Percentiles rank a stretch among this genome's conserved stretches.
phyloP scores from a whole-genome alignment of 768 basidiomycete genomes.

The Pisolithus tinctorius region DNA sequence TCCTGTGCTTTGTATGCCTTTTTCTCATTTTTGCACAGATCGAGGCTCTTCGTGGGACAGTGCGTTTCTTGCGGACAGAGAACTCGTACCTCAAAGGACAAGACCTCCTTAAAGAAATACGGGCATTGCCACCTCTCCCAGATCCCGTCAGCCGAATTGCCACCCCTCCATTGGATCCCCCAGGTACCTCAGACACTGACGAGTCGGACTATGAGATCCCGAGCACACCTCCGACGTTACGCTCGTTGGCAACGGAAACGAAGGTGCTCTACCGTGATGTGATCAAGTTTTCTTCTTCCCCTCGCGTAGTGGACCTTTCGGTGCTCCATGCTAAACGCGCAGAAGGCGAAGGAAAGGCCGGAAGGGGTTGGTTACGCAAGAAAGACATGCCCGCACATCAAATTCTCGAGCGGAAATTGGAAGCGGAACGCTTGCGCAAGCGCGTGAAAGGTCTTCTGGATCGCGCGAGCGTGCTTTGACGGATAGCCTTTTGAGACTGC shows the following conservation, averaged over 20 bases:
- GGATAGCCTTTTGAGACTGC: no score
- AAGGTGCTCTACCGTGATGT: conserved; percentile 88
- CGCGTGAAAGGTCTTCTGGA: conserved; percentile 68
- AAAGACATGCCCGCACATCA: conserved; percentile 80
- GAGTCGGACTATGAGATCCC: conserved; percentile 50
- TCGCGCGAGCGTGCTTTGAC: conserved; percentile 37
- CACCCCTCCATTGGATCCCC: conserved; percentile 65
- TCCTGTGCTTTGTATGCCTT: not conserved
- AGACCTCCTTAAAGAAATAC: conserved; percentile 80
- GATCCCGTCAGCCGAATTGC: conserved; percentile 40
- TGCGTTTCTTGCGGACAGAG: conserved; percentile 89
- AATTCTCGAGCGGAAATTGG: conserved; percentile 66
- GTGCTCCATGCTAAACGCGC: conserved; percentile 45
- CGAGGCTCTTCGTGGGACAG: conserved; percentile 83
- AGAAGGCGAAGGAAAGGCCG: conserved; percentile 37
- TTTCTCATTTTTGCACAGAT: conserved; percentile 43
- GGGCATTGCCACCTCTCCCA: conserved; percentile 61
- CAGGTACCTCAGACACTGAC: conserved; percentile 58
- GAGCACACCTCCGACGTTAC: conserved; percentile 44
- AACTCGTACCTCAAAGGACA: conserved; percentile 92
- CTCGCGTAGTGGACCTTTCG: conserved; percentile 82
- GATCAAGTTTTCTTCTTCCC: conserved; percentile 74
- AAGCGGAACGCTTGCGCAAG: conserved; percentile 65
- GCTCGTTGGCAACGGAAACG: conserved; percentile 71
- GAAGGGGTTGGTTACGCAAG: conserved; percentile 70